Evolutionary conservation across 2,329 filamentous ascomycete genomes (phyloP).

Genomic region (Cadophora luteo-olivacea): DNA sequence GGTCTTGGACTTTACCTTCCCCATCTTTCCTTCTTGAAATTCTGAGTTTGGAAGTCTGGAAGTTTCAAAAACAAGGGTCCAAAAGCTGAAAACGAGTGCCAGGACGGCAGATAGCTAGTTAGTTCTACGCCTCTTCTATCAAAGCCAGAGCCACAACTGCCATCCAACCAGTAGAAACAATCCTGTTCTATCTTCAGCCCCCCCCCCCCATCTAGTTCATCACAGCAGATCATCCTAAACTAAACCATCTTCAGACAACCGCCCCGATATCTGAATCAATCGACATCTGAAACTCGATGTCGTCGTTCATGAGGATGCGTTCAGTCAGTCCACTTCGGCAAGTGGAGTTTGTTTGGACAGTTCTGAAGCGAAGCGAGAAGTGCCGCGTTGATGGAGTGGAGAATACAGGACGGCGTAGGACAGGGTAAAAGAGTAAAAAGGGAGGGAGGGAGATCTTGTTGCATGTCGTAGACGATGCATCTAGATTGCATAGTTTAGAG

Average conservation of each 20-base stretch:
- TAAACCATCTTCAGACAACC: too few species aligned
- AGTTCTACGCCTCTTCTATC: background rate
- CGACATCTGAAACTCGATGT: too few species aligned
- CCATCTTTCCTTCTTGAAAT: too few species aligned
- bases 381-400: background rate
- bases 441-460: constrained; percentile 11
- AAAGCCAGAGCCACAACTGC: background rate
- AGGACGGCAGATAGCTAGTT: background rate
- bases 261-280: too few species aligned
- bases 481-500: background rate
- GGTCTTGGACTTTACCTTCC: too few species aligned
- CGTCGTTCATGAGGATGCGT: too few species aligned
- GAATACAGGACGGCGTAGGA: background rate
- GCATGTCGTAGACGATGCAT: constrained; percentile 19
- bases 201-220: too few species aligned
- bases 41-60: background rate
- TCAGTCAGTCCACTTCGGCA: too few species aligned
- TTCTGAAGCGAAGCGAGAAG: background rate
- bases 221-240: too few species aligned
- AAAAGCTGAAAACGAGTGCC: background rate
- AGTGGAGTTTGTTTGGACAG: background rate
- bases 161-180: too few species aligned
- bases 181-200: too few species aligned
- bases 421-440: background rate
- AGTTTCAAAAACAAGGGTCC: background rate